Evolutionary conservation across 164 flowering plant species (phyloP).

Genomic region (Stephania cephalantha): DNA sequence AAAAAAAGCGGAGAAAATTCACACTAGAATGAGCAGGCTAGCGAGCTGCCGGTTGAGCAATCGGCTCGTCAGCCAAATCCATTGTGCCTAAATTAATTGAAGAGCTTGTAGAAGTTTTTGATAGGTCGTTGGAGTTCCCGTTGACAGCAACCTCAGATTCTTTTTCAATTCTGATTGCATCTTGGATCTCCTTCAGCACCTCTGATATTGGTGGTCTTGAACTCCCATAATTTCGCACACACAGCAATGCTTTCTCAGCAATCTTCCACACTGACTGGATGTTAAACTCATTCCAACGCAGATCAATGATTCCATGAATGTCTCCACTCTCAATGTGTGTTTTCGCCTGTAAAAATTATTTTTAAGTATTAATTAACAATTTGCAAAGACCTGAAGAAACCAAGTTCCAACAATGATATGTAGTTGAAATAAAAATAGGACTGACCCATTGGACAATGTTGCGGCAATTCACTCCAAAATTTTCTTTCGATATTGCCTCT

Average conservation of each 20-base stretch:
- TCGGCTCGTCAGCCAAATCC: constrained; percentile 58
- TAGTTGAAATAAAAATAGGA: constrained; percentile 2
- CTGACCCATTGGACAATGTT: constrained; percentile 98
- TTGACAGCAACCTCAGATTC: constrained; percentile 41
- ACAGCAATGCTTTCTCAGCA: constrained; percentile 91
- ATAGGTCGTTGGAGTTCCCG: constrained; percentile 49
- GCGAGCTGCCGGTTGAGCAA: constrained; percentile 50
- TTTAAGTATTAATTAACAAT: background rate
- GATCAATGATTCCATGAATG: constrained; percentile 88
- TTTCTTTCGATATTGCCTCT: constrained; percentile 92
- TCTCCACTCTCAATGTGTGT: constrained; percentile 84
- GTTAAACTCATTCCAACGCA: constrained; percentile 49
- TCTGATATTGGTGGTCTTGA: constrained; percentile 92
- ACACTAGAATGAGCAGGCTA: constrained; percentile 14
- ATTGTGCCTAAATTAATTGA: constrained; percentile 35
- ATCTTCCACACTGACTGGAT: constrained; percentile 97
- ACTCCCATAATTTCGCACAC: constrained; percentile 76
- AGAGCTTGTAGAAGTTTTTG: constrained; percentile 58
- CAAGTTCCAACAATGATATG: background rate
- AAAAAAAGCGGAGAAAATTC: background rate
- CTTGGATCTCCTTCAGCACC: constrained; percentile 93
- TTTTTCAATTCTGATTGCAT: constrained; percentile 71
- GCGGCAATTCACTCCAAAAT: constrained; percentile 82
- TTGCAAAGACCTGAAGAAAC: background rate
- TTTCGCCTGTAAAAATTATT: constrained; percentile 55